phyloP scores from a whole-genome alignment of 139 green algal genomes.

The Deuterostichococcus epilithicus region DNA sequence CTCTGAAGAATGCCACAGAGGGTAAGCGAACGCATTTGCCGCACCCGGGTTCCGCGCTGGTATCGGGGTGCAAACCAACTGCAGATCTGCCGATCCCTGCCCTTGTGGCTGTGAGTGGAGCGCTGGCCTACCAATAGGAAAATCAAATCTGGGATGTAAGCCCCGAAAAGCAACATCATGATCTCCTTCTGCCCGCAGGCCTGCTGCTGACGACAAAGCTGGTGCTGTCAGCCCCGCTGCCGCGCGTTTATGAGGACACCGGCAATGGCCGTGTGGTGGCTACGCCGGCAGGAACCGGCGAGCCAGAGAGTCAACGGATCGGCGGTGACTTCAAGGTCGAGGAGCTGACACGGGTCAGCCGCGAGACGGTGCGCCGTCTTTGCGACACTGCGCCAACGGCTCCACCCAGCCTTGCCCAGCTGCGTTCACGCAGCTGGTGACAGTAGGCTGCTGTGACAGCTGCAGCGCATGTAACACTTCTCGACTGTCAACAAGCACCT shows the following conservation, averaged over 20 bases:
- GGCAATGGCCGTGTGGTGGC: slow-evolving; percentile 62
- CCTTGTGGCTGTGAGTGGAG: too few relatives aligned
- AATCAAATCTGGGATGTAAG: too few relatives aligned
- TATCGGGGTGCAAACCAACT: neutral
- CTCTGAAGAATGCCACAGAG: slow-evolving; percentile 69
- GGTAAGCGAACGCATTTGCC: slow-evolving; percentile 22
- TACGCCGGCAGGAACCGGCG: slow-evolving; percentile 14
- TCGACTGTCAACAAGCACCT: too few relatives aligned
- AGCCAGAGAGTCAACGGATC: slow-evolving; percentile 42
- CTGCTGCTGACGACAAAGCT: slow-evolving; percentile 46
- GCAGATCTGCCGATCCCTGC: too few relatives aligned
- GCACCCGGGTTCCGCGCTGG: neutral
- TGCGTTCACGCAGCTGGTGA: neutral
- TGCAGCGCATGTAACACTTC: too few relatives aligned
- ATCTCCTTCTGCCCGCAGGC: slow-evolving; percentile 16
- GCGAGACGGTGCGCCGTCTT: slow-evolving; percentile 38
- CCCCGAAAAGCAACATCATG: neutral
- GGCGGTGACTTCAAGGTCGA: slow-evolving; percentile 70
- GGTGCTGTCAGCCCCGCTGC: slow-evolving; percentile 65
- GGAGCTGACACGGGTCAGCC: slow-evolving; percentile 51
- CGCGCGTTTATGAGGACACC: slow-evolving; percentile 74
- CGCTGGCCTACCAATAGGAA: too few relatives aligned
- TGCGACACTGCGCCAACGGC: neutral
- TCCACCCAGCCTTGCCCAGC: neutral
- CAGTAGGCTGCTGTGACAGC: too few relatives aligned